Percentiles rank a stretch among this genome's conserved stretches.
These are phyloP conservation scores for Krasilnikovozyma curviuscula DNA, from an alignment of 768 basidiomycete species.

Conservation along the genomic window DNA sequence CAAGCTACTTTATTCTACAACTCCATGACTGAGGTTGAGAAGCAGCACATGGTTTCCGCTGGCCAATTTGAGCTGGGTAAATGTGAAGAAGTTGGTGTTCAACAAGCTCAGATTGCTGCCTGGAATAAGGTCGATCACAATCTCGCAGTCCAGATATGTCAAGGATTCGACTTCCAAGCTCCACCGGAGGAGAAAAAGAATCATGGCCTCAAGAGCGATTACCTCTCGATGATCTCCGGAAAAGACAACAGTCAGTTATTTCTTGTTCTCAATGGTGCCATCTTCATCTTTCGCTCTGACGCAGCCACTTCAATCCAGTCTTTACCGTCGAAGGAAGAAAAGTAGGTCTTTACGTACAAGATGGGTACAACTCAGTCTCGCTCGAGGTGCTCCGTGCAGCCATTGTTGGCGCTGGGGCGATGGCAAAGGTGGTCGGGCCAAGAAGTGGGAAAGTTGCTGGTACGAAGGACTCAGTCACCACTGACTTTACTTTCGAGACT, in stretches of 20 bases:
- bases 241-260: conserved; percentile 26
- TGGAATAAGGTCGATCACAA: conserved; percentile 56
- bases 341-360: conserved; percentile 52
- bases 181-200: conserved; percentile 40
- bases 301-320: conserved; percentile 11
- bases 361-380: conserved; percentile 48
- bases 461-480: conserved; percentile 6
- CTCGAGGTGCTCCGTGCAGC: conserved; percentile 41
- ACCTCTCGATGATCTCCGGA: conserved; percentile 38
- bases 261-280: conserved; percentile 39
- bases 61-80: conserved; percentile 69
- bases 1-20: conserved; percentile 74
- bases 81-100: conserved; percentile 55
- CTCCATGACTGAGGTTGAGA: conserved; percentile 49
- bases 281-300: conserved; percentile 27
- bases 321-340: conserved; percentile 39
- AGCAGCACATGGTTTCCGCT: conserved; percentile 48
- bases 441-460: conserved; percentile 34
- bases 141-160: conserved; percentile 51
- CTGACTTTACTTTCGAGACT: conserved; percentile 2
- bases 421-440: conserved; percentile 45
- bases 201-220: conserved; percentile 38
- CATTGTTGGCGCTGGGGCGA: conserved; percentile 36
- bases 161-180: conserved; percentile 34
- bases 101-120: conserved; percentile 44